Evolutionary conservation across 2,329 filamentous ascomycete genomes (phyloP), one percentile per base, ranked within the genome.

Genomic region (Stagonosporopsis chrysanthemi): DNA sequence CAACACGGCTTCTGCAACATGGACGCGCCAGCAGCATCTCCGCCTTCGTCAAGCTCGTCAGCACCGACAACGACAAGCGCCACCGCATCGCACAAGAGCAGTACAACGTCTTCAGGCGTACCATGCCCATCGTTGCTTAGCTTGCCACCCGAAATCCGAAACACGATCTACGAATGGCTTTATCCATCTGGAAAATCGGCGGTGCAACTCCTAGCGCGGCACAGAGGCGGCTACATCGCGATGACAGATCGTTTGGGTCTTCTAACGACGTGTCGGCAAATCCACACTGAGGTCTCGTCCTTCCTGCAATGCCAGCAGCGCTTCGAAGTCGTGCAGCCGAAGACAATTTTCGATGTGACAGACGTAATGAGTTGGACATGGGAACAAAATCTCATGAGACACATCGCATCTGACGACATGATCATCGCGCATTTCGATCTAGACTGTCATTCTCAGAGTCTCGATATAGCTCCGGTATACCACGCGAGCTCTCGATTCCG

Each of bases 101-200:
- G 29, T 31, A 14, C 29, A 31, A 31, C 29, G 9, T 28, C 26
- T 31, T 1, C 11, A 31, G 29, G 7, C 29, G 29, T 7, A 31
- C 17, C 24, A 6, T 15, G 7, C 4, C 8, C 12, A 39, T 36
- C 22, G 1, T 36, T 43, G n/a, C 15, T 43, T 28, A 17, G 9
- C 9, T 17, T 51, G 6, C 48, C 48, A 8, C 29, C 48, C 12
- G 48, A 52, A n/a, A 38, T 52, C 7, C 48, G 40, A 14, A 52
- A 52, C 23, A 17, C 11, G 23, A 44, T 52, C 23, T 44, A 44
- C 33, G 19, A 28, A 6, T 52, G 11, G 40, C 40, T 38, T 6
- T 52, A 44, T 9, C 48, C 29, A 7, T 11, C n/a, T 23, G 31
- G 31, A 3, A 11, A 5, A 2, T 38, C 48, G 1, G 22, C 48